phyloP scores from a whole-genome alignment of 306 rosid species.

The Quillaja saponaria region DNA sequence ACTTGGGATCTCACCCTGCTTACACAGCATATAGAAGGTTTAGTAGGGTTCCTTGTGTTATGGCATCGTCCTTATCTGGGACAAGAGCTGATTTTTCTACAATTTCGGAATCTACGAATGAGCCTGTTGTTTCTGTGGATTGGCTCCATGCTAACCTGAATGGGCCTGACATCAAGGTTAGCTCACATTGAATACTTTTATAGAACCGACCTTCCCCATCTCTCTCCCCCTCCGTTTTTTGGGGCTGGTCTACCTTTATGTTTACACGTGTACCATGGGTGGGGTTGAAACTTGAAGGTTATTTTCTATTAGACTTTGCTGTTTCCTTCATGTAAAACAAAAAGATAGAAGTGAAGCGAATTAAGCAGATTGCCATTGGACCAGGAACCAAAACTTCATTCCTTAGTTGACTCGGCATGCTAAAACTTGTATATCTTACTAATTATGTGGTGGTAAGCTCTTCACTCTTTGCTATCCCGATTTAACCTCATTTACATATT shows the following conservation, averaged over 20 bases:
- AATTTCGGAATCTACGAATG: conserved; percentile 49
- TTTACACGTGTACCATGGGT: neutral
- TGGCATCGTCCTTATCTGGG: conserved; percentile 68
- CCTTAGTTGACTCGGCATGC: conserved; percentile 11
- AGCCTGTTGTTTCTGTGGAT: conserved; percentile 88
- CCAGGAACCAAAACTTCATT: neutral
- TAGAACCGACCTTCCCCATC: neutral
- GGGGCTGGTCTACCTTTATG: neutral
- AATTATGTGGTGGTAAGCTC: conserved; percentile 15
- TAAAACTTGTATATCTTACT: conserved; percentile 7
- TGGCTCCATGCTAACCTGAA: conserved; percentile 88
- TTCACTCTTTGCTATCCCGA: neutral
- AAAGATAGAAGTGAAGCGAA: neutral
- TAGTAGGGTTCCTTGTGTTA: conserved; percentile 40
- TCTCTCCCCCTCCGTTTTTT: neutral
- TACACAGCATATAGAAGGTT: conserved; percentile 36
- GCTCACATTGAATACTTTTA: conserved; percentile 13
- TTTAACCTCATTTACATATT: neutral
- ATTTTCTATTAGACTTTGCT: conserved; percentile 5
- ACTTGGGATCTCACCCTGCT: conserved; percentile 36
- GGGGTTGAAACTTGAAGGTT: neutral
- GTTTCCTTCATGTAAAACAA: neutral
- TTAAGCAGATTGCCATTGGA: neutral
- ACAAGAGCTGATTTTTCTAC: conserved; percentile 60
- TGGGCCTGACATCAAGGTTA: conserved; percentile 79